Percentiles rank a stretch among this genome's conserved stretches.
phyloP scores from a whole-genome alignment of 2,329 filamentous ascomycete genomes.

The Aureobasidium subglaciale region DNA sequence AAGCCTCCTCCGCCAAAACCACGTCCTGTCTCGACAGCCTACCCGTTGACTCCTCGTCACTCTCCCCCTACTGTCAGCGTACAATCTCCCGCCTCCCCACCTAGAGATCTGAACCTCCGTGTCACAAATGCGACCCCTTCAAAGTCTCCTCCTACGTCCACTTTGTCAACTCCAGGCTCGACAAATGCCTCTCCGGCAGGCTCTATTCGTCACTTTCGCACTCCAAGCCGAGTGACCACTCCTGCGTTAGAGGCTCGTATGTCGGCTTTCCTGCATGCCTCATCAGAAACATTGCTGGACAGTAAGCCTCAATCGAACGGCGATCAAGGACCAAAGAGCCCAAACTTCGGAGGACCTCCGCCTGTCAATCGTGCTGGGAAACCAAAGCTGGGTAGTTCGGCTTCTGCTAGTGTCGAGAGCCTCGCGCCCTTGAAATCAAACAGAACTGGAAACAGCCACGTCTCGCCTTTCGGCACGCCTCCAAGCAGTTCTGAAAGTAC shows the following conservation, averaged over 20 bases:
- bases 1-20: conserved; percentile 31
- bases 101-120: conserved; percentile 34
- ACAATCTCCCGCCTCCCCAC: conserved; percentile 63
- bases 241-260: conserved; percentile 35
- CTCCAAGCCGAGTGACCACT: conserved; percentile 35
- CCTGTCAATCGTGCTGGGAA: conserved; percentile 77
- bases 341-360: conserved; percentile 50
- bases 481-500: conserved; percentile 62
- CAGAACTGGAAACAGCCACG: conserved; percentile 3
- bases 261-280: conserved; percentile 27
- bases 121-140: conserved; percentile 10
- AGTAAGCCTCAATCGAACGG: not conserved
- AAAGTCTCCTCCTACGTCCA: conserved; percentile 13
- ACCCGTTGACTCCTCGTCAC: conserved; percentile 37
- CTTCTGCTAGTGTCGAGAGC: conserved; percentile 1
- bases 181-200: conserved; percentile 21
- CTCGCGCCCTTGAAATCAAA: conserved; percentile 21
- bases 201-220: conserved; percentile 27
- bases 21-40: conserved; percentile 44
- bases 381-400: conserved; percentile 54
- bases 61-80: conserved; percentile 61
- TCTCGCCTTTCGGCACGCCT: conserved; percentile 80
- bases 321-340: conserved; percentile 9
- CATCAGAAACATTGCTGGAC: conserved; percentile 7
- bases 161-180: conserved; percentile 21